Base-by-base conservation (phyloP, 306 rosid genomes). In the Medicago arabica region DNA sequence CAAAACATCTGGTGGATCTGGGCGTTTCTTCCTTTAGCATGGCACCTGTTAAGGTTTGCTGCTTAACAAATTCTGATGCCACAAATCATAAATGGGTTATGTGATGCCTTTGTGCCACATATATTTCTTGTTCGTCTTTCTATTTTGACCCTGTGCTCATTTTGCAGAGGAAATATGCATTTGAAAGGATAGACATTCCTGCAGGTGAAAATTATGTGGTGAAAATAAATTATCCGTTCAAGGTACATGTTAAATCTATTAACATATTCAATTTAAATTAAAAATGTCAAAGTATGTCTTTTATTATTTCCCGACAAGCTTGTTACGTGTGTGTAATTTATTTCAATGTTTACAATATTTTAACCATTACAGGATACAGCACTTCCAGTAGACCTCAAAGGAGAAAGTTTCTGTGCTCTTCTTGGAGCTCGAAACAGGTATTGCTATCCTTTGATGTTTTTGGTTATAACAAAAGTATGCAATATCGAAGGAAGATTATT, bases 401-500 rank as follows among this genome's bases (percentile, higher is more conserved):
- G 97, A 76, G 90, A 92, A 76, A 83, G 77, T 69, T 90, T 90
- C 77, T 75, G 82, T 73, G 88, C 96, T 67, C 83, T 95, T 49
- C 82, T 89, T 55, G 99, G 99, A 80, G 89, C 97, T 71, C 91
- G 88, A 78, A 38, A 72, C 91, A 90, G 97, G 99, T 95, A 89
- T 72, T 69, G 40, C 64, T 43, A 28, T 71, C 76, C 80, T 60
- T 7, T 72, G 59, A 28, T 78, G 53, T 71, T 78, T 78, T 61
- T 50, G 76, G 72, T 71, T 51, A 75, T 78, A 11, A 54, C 63
- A 39, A 9, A 59, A 63, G 46, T 60, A 43, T 61, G 67, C 69
- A 60, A 46, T 58, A 44, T 41, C 34, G 6, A 41, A 46, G 83
- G 50, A 41, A 44, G 51, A 51, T 59, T 50, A 59, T 39, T 71